These are phyloP conservation scores for Canavalia ensiformis DNA, from an alignment of 306 rosid species.

Conservation along the genomic window DNA sequence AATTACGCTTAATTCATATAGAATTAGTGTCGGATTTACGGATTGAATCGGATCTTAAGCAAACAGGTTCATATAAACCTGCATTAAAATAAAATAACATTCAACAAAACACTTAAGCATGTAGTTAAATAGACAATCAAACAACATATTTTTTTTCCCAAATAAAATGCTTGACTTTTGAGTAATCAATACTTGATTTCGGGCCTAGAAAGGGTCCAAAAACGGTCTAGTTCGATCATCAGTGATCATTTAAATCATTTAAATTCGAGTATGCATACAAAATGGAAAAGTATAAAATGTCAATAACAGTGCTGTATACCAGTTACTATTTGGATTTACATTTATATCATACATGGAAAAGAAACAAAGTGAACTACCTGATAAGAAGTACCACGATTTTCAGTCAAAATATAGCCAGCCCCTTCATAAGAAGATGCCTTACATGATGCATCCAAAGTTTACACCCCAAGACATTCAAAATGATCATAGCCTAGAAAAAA, in stretches of 20 bases:
- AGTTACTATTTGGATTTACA: not conserved
- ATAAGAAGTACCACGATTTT: not conserved
- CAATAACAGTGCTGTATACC: not conserved
- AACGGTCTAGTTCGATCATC: too few species aligned
- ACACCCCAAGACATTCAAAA: constrained; percentile 17
- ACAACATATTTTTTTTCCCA: too few species aligned
- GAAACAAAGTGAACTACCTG: not conserved
- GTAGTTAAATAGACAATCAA: too few species aligned
- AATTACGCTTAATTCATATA: too few species aligned
- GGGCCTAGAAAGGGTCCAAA: too few species aligned
- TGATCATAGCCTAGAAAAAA: constrained; percentile 7
- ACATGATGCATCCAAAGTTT: constrained; percentile 3
- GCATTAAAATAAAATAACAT: too few species aligned
- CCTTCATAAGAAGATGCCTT: not conserved
- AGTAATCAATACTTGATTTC: too few species aligned
- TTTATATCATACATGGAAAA: not conserved
- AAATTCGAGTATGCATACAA: not conserved
- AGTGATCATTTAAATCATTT: not conserved
- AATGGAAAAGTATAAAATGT: not conserved
- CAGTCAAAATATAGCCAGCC: not conserved
- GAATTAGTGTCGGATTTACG: too few species aligned
- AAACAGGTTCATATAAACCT: too few species aligned
- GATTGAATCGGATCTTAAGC: too few species aligned
- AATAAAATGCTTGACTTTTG: too few species aligned
- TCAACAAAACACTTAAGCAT: too few species aligned